Conservation (phyloP, 768 basidiomycete genomes). For the Rhodotorula paludigena region DNA sequence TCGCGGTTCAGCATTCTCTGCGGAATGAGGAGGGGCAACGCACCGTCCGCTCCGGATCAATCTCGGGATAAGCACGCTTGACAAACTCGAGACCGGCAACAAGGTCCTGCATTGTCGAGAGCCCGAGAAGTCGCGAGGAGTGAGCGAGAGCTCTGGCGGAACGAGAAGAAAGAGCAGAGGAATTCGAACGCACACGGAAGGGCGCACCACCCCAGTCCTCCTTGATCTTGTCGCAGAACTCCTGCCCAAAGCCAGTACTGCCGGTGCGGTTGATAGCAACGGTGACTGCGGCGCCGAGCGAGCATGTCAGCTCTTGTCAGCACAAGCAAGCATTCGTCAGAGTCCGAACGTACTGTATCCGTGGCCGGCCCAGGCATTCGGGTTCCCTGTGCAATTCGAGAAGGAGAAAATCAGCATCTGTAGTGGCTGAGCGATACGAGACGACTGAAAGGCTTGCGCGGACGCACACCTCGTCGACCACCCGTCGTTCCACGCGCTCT, state of each 20-base stretch:
- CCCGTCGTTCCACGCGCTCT: slow-evolving; percentile 76
- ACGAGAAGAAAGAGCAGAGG: background rate
- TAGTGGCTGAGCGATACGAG: too few relatives aligned
- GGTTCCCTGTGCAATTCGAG: slow-evolving; percentile 61
- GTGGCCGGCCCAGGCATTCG: slow-evolving; percentile 76
- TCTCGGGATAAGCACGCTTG: slow-evolving; percentile 45
- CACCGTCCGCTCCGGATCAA: slow-evolving; percentile 48
- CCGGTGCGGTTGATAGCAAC: slow-evolving; percentile 90
- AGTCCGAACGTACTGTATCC: slow-evolving; percentile 58
- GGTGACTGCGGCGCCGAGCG: too few relatives aligned
- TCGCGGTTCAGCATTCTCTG: background rate
- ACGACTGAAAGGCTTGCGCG: too few relatives aligned
- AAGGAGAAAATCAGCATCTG: background rate
- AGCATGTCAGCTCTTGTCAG: too few relatives aligned
- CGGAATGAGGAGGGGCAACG: slow-evolving; percentile 16
- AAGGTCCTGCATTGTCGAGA: slow-evolving; percentile 45
- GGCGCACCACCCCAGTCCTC: slow-evolving; percentile 48
- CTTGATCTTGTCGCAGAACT: slow-evolving; percentile 46
- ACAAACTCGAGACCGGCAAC: slow-evolving; percentile 47
- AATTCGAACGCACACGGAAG: slow-evolving; percentile 31
- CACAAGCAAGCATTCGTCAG: background rate
- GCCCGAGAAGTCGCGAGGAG: background rate
- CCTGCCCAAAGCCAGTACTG: slow-evolving; percentile 59
- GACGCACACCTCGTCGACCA: slow-evolving; percentile 62
- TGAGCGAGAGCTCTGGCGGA: slow-evolving; percentile 55